Conservation (phyloP, 2,329 filamentous ascomycete genomes). For the Claviceps sp. region DNA sequence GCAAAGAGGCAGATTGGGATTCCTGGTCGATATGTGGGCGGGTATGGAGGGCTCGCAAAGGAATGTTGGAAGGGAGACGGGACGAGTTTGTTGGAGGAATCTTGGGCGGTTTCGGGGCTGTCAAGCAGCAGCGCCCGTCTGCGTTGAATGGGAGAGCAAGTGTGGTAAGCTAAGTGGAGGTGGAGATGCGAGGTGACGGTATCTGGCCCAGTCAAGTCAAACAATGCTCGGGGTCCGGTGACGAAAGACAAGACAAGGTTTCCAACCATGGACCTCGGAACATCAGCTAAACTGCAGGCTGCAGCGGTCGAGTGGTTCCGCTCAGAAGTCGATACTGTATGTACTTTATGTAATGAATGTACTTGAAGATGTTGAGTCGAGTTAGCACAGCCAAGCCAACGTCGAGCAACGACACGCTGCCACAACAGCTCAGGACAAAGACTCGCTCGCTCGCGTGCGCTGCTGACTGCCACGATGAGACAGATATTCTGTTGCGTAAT, state of each 20-base stretch:
- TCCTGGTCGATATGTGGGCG: slow-evolving; percentile 24
- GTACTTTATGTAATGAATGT: not conserved
- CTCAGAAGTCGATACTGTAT: not conserved
- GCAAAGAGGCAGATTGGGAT: slow-evolving; percentile 24
- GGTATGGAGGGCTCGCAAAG: slow-evolving; percentile 58
- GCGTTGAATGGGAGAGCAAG: slow-evolving; percentile 25
- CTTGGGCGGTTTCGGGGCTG: slow-evolving; percentile 67
- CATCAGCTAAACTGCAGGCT: not conserved
- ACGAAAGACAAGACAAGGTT: slow-evolving; percentile 11
- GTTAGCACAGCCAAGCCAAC: not conserved
- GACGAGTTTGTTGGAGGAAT: slow-evolving; percentile 64
- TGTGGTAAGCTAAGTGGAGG: slow-evolving; percentile 17
- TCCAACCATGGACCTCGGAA: slow-evolving; percentile 4
- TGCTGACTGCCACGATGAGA: not conserved
- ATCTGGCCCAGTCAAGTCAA: slow-evolving; percentile 16
- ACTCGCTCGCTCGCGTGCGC: not conserved
- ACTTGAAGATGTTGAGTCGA: not conserved
- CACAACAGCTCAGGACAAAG: not conserved
- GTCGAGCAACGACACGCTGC: not conserved
- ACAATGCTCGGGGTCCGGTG: slow-evolving; percentile 17
- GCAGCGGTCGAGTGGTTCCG: slow-evolving; percentile 3
- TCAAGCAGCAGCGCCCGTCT: slow-evolving; percentile 58
- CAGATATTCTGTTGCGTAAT: not conserved
- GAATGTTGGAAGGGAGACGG: slow-evolving; percentile 72
- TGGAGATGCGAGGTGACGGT: slow-evolving; percentile 10